Conservation (phyloP, 805 yeast species). For the Metschnikowia reukaufii region DNA sequence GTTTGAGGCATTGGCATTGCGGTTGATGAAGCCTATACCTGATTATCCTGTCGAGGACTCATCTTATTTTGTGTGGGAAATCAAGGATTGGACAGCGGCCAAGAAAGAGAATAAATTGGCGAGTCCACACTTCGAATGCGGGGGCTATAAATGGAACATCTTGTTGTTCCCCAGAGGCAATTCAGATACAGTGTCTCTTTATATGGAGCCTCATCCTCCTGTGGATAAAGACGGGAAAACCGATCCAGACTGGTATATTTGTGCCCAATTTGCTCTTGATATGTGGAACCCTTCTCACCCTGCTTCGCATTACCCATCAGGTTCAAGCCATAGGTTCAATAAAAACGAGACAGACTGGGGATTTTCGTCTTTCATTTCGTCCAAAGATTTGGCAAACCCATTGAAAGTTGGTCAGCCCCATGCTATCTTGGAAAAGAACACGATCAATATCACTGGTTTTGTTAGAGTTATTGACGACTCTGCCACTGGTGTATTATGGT, state of each 20-base stretch:
- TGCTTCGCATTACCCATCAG: conserved; percentile 53
- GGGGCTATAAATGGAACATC: conserved; percentile 66
- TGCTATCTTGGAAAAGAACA: conserved; percentile 51
- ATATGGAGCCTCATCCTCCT: conserved; percentile 71
- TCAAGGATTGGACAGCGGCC: conserved; percentile 45
- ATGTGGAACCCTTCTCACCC: conserved; percentile 81
- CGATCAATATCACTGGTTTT: conserved; percentile 70
- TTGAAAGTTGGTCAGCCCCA: conserved; percentile 24
- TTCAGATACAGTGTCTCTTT: conserved; percentile 60
- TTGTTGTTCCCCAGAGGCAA: conserved; percentile 79
- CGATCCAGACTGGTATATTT: conserved; percentile 69
- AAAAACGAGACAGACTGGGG: conserved; percentile 93
- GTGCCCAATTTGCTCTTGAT: conserved; percentile 86
- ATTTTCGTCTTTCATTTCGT: conserved; percentile 63
- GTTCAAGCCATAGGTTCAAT: conserved; percentile 77
- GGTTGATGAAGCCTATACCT: conserved; percentile 38
- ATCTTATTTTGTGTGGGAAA: conserved; percentile 49
- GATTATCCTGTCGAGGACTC: conserved; percentile 41
- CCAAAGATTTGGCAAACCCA: conserved; percentile 43
- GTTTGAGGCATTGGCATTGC: conserved; percentile 25
- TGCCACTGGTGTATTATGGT: conserved; percentile 92
- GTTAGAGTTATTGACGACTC: conserved; percentile 80
- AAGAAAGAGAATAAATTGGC: conserved; percentile 46
- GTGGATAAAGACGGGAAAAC: conserved; percentile 25
- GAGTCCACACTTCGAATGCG: conserved; percentile 51